Base-by-base conservation (phyloP, 176 grass and related monocot genomes). In the Pontederia crassipes region DNA sequence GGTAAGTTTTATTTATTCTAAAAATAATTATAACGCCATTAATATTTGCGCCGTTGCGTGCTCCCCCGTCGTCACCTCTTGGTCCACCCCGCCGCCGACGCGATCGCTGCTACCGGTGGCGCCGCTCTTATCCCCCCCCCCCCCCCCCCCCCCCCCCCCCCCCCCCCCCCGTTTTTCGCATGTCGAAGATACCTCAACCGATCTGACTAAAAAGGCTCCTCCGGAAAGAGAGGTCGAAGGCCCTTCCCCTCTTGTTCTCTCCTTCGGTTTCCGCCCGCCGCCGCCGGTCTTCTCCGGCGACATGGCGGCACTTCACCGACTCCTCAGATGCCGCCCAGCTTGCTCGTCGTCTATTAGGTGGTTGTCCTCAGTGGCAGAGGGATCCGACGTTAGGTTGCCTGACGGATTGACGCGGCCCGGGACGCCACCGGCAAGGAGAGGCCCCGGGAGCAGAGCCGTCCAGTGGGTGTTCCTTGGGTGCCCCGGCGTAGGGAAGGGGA, bases 401-500 rank as follows among this genome's bases (percentile, higher is more conserved):
- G 58, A 75, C n/a, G 72, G 80, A 46, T 61, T 85, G 45, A 69
- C 81, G 47, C 10, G 72, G 6, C 24, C 17, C 12, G 51, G 26
- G 61, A 8, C 32, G 54, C 53, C 32, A 14, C 17, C 49, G 62
- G 4, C 61, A 74, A 75, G 49, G 75, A 49, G 54, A 54, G 69
- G 16, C 58, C 27, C 55, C 11, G 74, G 28, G 46, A 15, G 61
- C 62, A 57, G 74, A 16, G 51, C 49, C 74, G 87, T 98, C 66
- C 93, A 86, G 75, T 98, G 93, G 93, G 93, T 98, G 14, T 98
- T 98, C 78, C 73, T 98, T 0, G 93, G 93, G 6, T 98, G 81
- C 72, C 93, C 93, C 0, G 84, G 93, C 29, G 93, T 92, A 4
- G 87, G 93, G 2, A 98, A 98, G 75, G 93, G 93, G 11, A 88